Percentiles rank a stretch among this genome's conserved stretches.
Evolutionary conservation across 805 yeast genomes (phyloP).

Genomic region (Hanseniaspora occidentalis): DNA sequence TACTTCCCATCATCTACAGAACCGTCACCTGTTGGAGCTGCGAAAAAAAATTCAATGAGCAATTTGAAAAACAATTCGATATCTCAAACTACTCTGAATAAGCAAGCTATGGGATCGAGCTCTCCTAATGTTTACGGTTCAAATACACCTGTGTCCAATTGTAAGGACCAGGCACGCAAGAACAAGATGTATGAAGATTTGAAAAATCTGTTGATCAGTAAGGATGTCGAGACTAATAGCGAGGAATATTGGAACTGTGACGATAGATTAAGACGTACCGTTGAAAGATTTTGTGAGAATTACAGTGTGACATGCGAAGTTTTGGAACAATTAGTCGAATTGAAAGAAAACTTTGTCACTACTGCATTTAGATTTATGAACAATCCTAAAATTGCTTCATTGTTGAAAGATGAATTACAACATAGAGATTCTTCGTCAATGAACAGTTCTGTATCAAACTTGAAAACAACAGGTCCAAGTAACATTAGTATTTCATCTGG

Average conservation of each 20-base stretch:
- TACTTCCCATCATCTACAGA: too few relatives aligned
- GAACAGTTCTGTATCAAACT: not conserved
- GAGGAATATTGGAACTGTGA: constrained; percentile 25
- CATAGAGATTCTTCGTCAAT: constrained; percentile 8
- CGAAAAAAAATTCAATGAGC: too few relatives aligned
- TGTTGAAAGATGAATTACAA: constrained; percentile 37
- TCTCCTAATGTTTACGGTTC: too few relatives aligned
- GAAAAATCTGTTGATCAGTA: constrained; percentile 32
- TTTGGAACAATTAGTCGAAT: constrained; percentile 51
- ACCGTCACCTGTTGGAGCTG: too few relatives aligned
- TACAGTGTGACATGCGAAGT: constrained; percentile 25
- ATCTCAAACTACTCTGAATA: too few relatives aligned
- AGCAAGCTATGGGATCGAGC: too few relatives aligned
- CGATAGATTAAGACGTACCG: constrained; percentile 19
- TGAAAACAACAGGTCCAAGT: not conserved
- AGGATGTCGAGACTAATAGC: constrained; percentile 31
- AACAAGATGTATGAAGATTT: constrained; percentile 40
- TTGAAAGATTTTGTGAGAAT: constrained; percentile 24
- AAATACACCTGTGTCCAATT: not conserved
- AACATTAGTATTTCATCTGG: not conserved
- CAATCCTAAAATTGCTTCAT: constrained; percentile 50
- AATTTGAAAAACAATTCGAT: too few relatives aligned
- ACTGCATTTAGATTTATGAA: constrained; percentile 72
- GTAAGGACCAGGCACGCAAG: constrained; percentile 24
- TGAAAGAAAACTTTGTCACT: constrained; percentile 55